Evolutionary conservation across 139 green algal genomes (phyloP).

Genomic region (Chlorella sp.): DNA sequence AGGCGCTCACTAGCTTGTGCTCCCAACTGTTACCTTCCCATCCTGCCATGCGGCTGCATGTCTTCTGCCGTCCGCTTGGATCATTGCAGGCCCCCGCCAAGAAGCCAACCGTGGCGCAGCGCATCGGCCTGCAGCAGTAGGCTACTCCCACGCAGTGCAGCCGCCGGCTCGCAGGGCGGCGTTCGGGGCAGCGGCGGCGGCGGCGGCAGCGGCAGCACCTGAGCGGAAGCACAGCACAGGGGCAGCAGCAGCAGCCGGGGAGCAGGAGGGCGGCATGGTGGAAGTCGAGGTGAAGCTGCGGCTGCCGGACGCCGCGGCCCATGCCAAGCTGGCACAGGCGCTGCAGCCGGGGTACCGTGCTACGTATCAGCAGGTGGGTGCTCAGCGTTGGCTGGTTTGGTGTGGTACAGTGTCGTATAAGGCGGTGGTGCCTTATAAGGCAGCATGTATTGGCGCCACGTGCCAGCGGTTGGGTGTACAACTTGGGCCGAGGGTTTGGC

Average conservation of each 20-base stretch:
- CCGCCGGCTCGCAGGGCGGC: neutral
- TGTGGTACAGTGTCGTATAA: no score
- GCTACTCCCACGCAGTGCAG: neutral
- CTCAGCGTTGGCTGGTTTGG: neutral
- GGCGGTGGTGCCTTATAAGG: no score
- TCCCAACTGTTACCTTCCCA: neutral
- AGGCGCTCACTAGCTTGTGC: no score
- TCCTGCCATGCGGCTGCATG: neutral
- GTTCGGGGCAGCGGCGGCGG: neutral
- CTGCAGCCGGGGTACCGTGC: constrained; percentile 51
- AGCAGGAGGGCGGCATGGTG: neutral
- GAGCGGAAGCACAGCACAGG: neutral
- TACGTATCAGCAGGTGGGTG: constrained; percentile 50
- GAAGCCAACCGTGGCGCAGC: constrained; percentile 33
- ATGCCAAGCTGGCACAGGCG: constrained; percentile 65
- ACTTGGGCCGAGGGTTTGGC: no score
- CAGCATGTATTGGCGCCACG: no score
- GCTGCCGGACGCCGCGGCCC: constrained; percentile 66
- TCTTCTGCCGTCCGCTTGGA: neutral
- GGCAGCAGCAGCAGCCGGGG: neutral
- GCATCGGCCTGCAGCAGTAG: constrained; percentile 43
- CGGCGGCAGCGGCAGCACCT: neutral
- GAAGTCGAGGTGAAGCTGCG: constrained; percentile 96
- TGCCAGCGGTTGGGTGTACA: no score
- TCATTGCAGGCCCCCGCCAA: constrained; percentile 1